These are phyloP conservation scores for Marasmius tenuissimus DNA, from an alignment of 1,284 basidiomycete species.

Conservation along the genomic window DNA sequence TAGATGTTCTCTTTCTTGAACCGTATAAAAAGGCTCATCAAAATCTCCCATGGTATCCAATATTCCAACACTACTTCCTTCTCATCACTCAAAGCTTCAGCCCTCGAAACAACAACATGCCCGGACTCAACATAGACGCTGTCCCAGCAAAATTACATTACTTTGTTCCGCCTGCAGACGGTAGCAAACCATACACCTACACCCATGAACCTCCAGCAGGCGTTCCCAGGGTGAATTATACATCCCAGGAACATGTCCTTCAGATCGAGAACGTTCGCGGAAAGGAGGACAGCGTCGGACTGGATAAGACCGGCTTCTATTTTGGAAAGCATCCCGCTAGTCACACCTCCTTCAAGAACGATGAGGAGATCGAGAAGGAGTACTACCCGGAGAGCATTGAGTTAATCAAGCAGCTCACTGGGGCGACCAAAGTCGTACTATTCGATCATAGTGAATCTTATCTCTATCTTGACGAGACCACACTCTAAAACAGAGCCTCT, in stretches of 20 bases:
- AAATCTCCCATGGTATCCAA: too few relatives aligned
- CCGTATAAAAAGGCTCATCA: too few relatives aligned
- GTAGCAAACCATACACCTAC: background rate
- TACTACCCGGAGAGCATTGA: constrained; percentile 2
- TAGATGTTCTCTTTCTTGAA: too few relatives aligned
- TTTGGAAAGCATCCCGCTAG: background rate
- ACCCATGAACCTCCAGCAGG: background rate
- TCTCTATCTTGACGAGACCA: background rate
- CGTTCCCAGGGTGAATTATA: background rate
- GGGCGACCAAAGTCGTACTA: background rate
- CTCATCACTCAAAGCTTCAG: background rate
- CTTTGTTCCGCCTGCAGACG: background rate
- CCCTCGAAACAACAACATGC: background rate
- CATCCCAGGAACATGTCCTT: background rate
- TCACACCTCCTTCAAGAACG: background rate
- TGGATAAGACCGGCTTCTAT: background rate
- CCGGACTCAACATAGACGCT: background rate
- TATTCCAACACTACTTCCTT: too few relatives aligned
- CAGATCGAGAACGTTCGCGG: background rate
- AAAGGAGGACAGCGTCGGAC: background rate
- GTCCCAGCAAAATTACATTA: background rate
- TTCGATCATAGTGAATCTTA: background rate
- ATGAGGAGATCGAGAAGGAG: background rate
- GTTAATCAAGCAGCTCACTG: background rate
- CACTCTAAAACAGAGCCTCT: background rate